Evolutionary conservation across 192 early-diverging fungal species (phyloP).

Genomic region (Radiomyces spectabilis): DNA sequence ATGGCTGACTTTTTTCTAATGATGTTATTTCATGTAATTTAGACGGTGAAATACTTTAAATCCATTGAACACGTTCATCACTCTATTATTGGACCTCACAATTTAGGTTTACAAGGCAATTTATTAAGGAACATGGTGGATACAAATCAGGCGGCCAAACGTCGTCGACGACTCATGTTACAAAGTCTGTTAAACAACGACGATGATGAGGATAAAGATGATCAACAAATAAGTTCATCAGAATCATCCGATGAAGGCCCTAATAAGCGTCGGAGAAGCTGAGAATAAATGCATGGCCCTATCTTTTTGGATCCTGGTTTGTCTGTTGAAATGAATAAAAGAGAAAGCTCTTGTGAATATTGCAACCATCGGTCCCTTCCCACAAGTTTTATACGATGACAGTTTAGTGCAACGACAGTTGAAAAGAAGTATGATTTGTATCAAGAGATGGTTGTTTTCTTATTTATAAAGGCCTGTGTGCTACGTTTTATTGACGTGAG

Average conservation of each 20-base stretch:
- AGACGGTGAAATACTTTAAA: conserved; percentile 86
- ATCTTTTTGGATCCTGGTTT: too few species aligned
- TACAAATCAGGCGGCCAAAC: conserved; percentile 15
- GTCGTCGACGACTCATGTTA: conserved; percentile 21
- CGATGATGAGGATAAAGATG: neutral
- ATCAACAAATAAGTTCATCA: neutral
- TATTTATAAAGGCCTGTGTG: too few species aligned
- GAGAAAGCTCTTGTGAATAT: too few species aligned
- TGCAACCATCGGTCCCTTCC: too few species aligned
- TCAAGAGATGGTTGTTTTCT: too few species aligned
- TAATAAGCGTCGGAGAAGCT: too few species aligned
- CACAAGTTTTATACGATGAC: too few species aligned
- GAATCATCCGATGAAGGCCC: neutral
- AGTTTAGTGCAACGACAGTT: too few species aligned
- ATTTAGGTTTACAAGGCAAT: conserved; percentile 63
- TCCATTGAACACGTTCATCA: conserved; percentile 79
- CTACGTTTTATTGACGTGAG: too few species aligned
- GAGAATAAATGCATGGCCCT: too few species aligned
- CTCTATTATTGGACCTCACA: conserved; percentile 64
- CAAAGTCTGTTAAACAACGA: conserved; percentile 22
- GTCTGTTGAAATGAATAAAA: too few species aligned
- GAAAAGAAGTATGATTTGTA: too few species aligned
- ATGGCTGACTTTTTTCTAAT: neutral
- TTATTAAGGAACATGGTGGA: conserved; percentile 24
- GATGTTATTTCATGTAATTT: conserved; percentile 21